Evolutionary conservation across 2,329 filamentous ascomycete species (phyloP), one percentile per base, ranked within the genome.

Genomic region (Colletotrichum musae): DNA sequence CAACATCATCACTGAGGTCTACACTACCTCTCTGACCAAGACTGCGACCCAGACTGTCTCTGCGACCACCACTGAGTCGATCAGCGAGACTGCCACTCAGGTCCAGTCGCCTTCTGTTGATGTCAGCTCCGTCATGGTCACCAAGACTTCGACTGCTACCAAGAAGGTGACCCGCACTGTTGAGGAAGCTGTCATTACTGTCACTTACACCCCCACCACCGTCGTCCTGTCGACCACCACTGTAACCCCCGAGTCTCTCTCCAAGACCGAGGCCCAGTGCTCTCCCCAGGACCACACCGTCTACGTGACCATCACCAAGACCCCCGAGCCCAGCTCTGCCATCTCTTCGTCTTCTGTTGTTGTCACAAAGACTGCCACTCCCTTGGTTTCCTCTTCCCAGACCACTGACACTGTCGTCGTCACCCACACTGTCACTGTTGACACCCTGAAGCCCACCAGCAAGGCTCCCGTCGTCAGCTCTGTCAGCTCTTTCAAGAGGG

Each of bases 221-320:
- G 18, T 59, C 15, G 56, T 64, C 21, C 24, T 15, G 24, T 59
- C 48, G 10, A 67, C 66, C 6, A 41, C 62, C 16, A 63, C 58
- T 12, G 47, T 64, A 39, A 43, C 43, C 21, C 28, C 43, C 4
- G 28, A 59, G 50, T 43, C 47, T 21, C 28, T 43, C 26, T 15
- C 36, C 39, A n/a, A 51, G 4, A 43, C 51, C 28, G 66, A 57
- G 48, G 58, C 48, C 18, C 50, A 60, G 56, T 64, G 59, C 59
- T 68, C 65, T 15, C 56, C 12, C 13, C 48, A 52, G 15, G 43
- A 65, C 18, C 70, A 71, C 18, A 71, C 70, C 3, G 50, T 68
- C 47, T 69, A 61, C 47, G 26, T 64, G 32, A 72, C 70, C 12
- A 39, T 73, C 60, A 73, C 69, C 50, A 45, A 72, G 68, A 57